Base-by-base conservation (phyloP, 2,329 filamentous ascomycete genomes). In the Trichoderma sp. region DNA sequence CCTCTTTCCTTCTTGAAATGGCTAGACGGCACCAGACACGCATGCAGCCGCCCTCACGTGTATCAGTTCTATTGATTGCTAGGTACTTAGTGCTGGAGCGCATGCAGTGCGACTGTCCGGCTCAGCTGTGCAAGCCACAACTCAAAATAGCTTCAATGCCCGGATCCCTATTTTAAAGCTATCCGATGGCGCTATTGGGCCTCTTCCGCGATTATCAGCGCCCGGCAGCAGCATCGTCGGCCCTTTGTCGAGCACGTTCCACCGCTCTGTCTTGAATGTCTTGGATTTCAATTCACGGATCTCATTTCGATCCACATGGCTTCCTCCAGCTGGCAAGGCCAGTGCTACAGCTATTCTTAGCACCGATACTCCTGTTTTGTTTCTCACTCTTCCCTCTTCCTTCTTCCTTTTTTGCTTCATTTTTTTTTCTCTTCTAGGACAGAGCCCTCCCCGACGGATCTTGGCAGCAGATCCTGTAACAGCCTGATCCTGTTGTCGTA, bases 291-390 rank as follows among this genome's bases (percentile, higher is more conserved):
- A 54, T 30, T 28, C 49, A 64, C 49, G 60, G 49, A 64, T 64
- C 60, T 64, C 32, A 13, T 58, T 10, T 24, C 58, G 58, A 60
- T 60, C 58, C 58, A 60, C 58, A 60, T 51, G 59, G 59, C 24
- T 34, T 49, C 59, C 43, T 34, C 5, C 39, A 64, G 46, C 49
- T 46, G 10, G 46, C 4, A 26, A 32, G 21, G 39, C 30, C 59
- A 26, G 43, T 54, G 59, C 59, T 13, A 39, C 59, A 52, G 59
- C 16, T 64, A 64, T 64, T 64, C 39, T 64, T 64, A 64, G 59
- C 26, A 2, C 30, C n/a, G 30, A 34, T 61, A 21, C 26, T 28
- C 18, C 30, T n/a, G 26, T 28, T 32, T 34, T 18, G 5, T 56
- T 28, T 34, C 54, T 32, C 26, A 24, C 7, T 32, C n/a, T 16